Conservation (phyloP, 306 rosid species). For the Crotalaria pallida region DNA sequence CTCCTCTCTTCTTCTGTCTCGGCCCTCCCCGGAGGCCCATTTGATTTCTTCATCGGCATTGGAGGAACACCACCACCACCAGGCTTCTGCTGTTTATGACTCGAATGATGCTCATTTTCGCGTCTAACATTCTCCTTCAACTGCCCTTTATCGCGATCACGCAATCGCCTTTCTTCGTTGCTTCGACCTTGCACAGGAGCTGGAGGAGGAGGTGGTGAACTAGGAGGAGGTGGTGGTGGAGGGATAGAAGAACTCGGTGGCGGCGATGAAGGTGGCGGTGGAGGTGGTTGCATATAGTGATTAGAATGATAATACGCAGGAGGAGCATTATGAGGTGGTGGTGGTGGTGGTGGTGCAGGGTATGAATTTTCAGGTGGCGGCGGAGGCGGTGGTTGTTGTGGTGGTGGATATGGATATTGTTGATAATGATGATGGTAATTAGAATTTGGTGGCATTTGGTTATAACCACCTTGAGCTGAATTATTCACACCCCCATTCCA, state of each 20-base stretch:
- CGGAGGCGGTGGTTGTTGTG: slow-evolving; percentile 39
- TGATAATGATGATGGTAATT: slow-evolving; percentile 39
- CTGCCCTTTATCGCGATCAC: slow-evolving; percentile 41
- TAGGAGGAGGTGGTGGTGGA: slow-evolving; percentile 63
- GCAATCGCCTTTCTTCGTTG: slow-evolving; percentile 35
- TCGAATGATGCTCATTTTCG: slow-evolving; percentile 46
- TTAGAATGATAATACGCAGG: slow-evolving; percentile 50
- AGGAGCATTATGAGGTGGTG: slow-evolving; percentile 46
- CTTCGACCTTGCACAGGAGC: slow-evolving; percentile 34
- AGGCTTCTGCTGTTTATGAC: slow-evolving; percentile 56
- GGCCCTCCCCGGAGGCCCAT: slow-evolving; percentile 47
- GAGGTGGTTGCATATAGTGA: slow-evolving; percentile 41
- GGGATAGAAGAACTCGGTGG: slow-evolving; percentile 56
- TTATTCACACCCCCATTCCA: slow-evolving; percentile 12
- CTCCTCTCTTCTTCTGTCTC: slow-evolving; percentile 91
- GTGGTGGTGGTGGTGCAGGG: slow-evolving; percentile 45
- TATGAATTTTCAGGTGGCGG: slow-evolving; percentile 41
- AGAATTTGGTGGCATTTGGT: slow-evolving; percentile 35
- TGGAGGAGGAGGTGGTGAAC: slow-evolving; percentile 54
- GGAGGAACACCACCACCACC: slow-evolving; percentile 32
- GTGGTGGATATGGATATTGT: slow-evolving; percentile 43
- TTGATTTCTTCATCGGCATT: slow-evolving; percentile 39
- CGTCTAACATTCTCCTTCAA: slow-evolving; percentile 46
- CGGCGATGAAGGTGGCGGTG: slow-evolving; percentile 63
- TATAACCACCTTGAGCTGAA: slow-evolving; percentile 41